Conservation (phyloP, 2,329 filamentous ascomycete genomes). For the Calonectria hawksworthii region DNA sequence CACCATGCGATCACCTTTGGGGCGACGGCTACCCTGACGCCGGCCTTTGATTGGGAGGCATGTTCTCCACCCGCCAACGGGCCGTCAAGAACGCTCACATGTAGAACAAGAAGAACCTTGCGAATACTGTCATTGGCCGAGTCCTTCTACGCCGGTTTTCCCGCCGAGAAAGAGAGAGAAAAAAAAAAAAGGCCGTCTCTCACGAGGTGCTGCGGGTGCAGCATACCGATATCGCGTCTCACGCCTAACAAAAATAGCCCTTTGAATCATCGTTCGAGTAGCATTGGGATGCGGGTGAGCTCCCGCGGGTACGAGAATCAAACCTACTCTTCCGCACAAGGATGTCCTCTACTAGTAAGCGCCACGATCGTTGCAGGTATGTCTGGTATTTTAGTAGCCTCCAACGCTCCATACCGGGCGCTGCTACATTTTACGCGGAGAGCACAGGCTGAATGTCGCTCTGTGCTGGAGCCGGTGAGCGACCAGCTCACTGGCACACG, state of each 20-base stretch:
- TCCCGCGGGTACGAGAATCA: neutral
- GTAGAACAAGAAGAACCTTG: slow-evolving; percentile 7
- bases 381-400: slow-evolving; percentile 4
- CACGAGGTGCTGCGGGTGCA: neutral
- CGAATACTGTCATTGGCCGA: neutral
- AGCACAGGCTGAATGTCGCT: slow-evolving; percentile 13
- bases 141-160: neutral
- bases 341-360: slow-evolving; percentile 8
- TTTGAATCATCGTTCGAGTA: neutral
- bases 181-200: neutral
- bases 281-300: neutral
- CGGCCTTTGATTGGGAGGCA: slow-evolving; percentile 36
- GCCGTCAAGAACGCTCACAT: slow-evolving; percentile 18
- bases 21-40: slow-evolving; percentile 25
- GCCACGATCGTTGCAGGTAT: slow-evolving; percentile 14
- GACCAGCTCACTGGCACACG: slow-evolving; percentile 1
- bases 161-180: too few species aligned
- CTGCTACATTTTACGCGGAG: slow-evolving; percentile 18
- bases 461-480: slow-evolving; percentile 16
- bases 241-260: slow-evolving; percentile 5
- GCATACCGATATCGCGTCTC: neutral
- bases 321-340: neutral
- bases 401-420: slow-evolving; percentile 16
- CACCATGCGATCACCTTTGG: slow-evolving; percentile 40
- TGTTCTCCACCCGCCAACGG: slow-evolving; percentile 16